Evolutionary conservation across 176 grass and related monocot species (phyloP).

Genomic region (Phragmites australis): DNA sequence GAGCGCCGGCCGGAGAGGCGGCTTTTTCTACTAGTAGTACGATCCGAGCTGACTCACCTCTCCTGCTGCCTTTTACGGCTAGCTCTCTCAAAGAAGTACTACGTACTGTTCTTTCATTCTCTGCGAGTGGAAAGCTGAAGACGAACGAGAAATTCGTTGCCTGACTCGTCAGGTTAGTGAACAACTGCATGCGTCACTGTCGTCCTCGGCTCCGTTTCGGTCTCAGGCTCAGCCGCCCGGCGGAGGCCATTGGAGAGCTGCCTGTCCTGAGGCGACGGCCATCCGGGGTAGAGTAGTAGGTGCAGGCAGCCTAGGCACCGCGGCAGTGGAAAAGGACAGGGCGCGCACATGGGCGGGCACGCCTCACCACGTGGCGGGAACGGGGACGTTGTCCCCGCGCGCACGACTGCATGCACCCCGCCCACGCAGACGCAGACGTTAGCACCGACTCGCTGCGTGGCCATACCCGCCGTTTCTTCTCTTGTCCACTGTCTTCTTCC

Average conservation of each 20-base stretch:
- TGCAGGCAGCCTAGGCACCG: not conserved
- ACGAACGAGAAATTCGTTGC: no score
- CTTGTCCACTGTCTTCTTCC: not conserved
- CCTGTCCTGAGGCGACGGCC: not conserved
- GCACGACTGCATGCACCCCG: not conserved
- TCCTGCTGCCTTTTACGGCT: not conserved
- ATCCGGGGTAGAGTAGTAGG: not conserved
- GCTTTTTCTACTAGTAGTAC: constrained; percentile 36
- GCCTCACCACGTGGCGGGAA: constrained; percentile 32
- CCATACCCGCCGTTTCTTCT: not conserved
- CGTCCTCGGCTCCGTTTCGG: not conserved
- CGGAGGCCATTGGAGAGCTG: not conserved
- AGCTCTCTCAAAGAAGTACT: no score
- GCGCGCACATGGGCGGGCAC: constrained; percentile 19
- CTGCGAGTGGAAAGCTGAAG: no score
- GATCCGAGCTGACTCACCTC: no score
- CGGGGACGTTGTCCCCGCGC: not conserved
- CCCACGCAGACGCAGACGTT: not conserved
- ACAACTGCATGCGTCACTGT: not conserved
- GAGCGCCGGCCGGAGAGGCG: not conserved
- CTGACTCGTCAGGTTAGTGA: not conserved
- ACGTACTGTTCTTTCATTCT: no score
- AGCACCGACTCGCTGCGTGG: not conserved
- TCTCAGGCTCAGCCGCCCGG: not conserved
- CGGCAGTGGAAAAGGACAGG: constrained; percentile 40